phyloP scores from a whole-genome alignment of 352 stramenopile genomes.

The Phytophthora brassicae region DNA sequence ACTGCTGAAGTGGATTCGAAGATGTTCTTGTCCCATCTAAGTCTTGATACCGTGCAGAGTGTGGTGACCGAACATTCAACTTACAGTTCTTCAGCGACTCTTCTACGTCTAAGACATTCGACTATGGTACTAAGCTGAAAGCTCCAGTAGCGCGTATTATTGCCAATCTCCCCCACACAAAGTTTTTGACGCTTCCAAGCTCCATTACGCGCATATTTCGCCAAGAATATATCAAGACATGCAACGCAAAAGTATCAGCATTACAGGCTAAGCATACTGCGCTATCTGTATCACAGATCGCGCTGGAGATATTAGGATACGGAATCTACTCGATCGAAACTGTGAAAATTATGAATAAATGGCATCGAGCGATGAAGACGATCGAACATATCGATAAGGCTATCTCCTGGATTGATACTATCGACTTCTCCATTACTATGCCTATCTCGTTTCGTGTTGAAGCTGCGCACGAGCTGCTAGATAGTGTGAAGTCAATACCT shows the following conservation, averaged over 20 bases:
- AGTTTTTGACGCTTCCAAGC: too few relatives aligned
- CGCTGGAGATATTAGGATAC: conserved; percentile 1
- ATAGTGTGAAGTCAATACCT: background rate
- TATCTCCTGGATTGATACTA: background rate
- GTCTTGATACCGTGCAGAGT: too few relatives aligned
- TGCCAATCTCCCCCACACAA: too few relatives aligned
- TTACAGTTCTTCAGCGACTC: too few relatives aligned
- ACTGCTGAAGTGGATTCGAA: too few relatives aligned
- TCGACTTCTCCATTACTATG: background rate
- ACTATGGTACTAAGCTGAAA: too few relatives aligned
- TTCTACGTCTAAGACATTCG: too few relatives aligned
- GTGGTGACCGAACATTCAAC: too few relatives aligned
- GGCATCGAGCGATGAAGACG: background rate
- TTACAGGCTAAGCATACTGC: background rate
- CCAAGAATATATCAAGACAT: background rate
- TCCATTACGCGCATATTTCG: background rate
- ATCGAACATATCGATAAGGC: background rate
- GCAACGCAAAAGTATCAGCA: conserved; percentile 1
- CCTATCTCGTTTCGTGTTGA: background rate
- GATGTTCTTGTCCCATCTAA: too few relatives aligned
- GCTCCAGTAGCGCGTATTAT: too few relatives aligned
- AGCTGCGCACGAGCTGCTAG: background rate
- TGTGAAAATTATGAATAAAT: background rate
- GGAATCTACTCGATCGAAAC: background rate
- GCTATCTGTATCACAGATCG: too few relatives aligned